Evolutionary conservation across 2,329 filamentous ascomycete species (phyloP), one percentile per base, ranked within the genome.

Genomic region (Fusarium sp.): DNA sequence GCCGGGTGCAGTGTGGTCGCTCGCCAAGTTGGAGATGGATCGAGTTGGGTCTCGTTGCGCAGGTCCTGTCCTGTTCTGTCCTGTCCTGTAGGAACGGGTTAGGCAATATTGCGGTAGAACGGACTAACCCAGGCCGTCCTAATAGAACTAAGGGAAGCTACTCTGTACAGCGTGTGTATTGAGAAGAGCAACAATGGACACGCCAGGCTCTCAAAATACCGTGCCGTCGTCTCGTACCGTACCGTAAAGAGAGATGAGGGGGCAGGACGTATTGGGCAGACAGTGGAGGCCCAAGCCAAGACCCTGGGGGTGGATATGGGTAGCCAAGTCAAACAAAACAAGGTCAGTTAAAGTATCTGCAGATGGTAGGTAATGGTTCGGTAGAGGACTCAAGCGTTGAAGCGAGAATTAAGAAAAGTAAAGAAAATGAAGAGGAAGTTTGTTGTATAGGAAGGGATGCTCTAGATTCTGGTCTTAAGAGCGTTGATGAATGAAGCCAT

Each of bases 201-300:
- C 67, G 54, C 44, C 47, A 51, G 59, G 50, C 45, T 48, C 52
- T 58, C 66, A 42, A 24, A 55, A 63, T 62, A 60, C 45, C 65
- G 62, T 52, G 59, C 45, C 30, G 62, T 44, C 32, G 62, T 41
- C 51, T 55, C 24, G 42, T 59, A 52, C 48, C 28, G 56, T 52
- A 54, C 58, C 39, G 58, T 42, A 47, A 39, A 52, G 58, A 58
- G 51, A 68, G 50, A 63, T 73, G 68, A 68, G 75, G 63, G 62
- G 73, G 66, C 57, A 77, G 70, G 67, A 77, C 36, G 73, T 66
- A 76, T 77, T 75, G 75, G 75, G 71, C 72, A 76, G 75, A 62
- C 62, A 74, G 74, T 77, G 75, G 75, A 77, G 75, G 75, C 75
- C 75, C 73, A 76, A 77, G 64, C 73, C 73, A 77, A 77, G 71